phyloP scores from a whole-genome alignment of 805 yeast genomes.

The Kodamaea nitidulidarum region DNA sequence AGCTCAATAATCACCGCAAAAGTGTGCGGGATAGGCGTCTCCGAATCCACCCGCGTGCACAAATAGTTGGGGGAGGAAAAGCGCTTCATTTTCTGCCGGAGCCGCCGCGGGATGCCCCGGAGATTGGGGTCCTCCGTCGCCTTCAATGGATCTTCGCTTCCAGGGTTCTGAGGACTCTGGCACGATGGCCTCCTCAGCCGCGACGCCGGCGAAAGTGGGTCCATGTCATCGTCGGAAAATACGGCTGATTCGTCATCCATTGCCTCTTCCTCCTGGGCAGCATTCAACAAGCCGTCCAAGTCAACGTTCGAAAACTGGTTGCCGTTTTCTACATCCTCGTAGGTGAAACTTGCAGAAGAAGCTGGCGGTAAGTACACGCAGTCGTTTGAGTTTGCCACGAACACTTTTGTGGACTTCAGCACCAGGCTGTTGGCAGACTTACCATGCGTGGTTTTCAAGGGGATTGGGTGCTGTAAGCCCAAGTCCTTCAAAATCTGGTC shows the following conservation, averaged over 20 bases:
- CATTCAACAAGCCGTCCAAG: slow-evolving; percentile 7
- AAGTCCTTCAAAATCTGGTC: slow-evolving; percentile 26
- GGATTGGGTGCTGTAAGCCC: slow-evolving; percentile 39
- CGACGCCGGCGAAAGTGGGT: slow-evolving; percentile 3
- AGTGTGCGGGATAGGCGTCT: slow-evolving; percentile 46
- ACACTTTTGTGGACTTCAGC: slow-evolving; percentile 27
- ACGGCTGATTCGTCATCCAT: slow-evolving; percentile 12
- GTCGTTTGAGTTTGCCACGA: slow-evolving; percentile 38
- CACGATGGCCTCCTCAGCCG: background rate
- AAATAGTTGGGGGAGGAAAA: slow-evolving; percentile 35
- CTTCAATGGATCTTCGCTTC: slow-evolving; percentile 5
- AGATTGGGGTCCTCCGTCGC: slow-evolving; percentile 10
- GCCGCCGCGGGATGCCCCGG: slow-evolving; percentile 10
- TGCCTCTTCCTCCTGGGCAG: background rate
- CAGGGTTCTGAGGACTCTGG: no score
- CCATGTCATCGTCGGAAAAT: slow-evolving; percentile 13
- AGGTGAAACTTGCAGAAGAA: slow-evolving; percentile 35
- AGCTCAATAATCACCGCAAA: slow-evolving; percentile 49
- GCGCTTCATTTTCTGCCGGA: slow-evolving; percentile 20
- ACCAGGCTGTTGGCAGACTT: slow-evolving; percentile 17
- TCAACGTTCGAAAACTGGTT: slow-evolving; percentile 7
- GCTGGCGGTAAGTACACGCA: slow-evolving; percentile 40
- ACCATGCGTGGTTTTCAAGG: slow-evolving; percentile 28
- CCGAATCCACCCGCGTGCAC: slow-evolving; percentile 34
- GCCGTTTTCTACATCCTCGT: slow-evolving; percentile 43